A percentile compares a stretch with the other conserved stretches of the same genome.
These are phyloP conservation scores for Metschnikowia rubicola DNA, from an alignment of 805 yeast genomes.

Conservation along the genomic window DNA sequence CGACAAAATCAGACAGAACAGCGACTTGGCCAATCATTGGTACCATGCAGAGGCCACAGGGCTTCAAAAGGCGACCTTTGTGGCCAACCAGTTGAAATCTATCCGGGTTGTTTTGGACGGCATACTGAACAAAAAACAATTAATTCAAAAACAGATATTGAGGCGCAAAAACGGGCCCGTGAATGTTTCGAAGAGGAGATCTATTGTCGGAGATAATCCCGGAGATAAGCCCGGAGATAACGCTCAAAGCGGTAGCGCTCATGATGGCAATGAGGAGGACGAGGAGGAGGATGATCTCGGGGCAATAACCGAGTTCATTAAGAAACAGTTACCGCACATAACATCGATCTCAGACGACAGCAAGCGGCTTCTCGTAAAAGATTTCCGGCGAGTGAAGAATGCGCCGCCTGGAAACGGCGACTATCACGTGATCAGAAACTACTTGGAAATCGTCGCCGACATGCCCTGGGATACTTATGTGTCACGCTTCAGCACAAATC, in stretches of 20 bases:
- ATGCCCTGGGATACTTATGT: slow-evolving; percentile 54
- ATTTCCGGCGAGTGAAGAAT: slow-evolving; percentile 51
- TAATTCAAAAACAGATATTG: slow-evolving; percentile 8
- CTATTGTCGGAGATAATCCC: background rate
- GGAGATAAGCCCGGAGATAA: background rate
- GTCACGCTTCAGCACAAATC: slow-evolving; percentile 31
- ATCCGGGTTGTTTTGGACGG: slow-evolving; percentile 48
- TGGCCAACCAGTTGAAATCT: slow-evolving; percentile 53
- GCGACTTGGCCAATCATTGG: slow-evolving; percentile 39
- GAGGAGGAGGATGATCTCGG: slow-evolving; percentile 40
- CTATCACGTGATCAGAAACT: slow-evolving; percentile 60
- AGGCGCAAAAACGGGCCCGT: slow-evolving; percentile 8
- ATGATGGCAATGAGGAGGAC: slow-evolving; percentile 40
- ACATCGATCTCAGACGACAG: slow-evolving; percentile 34
- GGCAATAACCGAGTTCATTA: slow-evolving; percentile 35
- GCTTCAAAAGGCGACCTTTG: slow-evolving; percentile 50
- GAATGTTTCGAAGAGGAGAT: too few species aligned
- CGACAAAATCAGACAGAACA: slow-evolving; percentile 29
- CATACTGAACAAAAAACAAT: slow-evolving; percentile 29
- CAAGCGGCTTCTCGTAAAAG: slow-evolving; percentile 42
- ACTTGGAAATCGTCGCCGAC: slow-evolving; percentile 62
- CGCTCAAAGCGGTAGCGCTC: slow-evolving; percentile 9
- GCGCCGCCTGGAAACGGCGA: slow-evolving; percentile 54
- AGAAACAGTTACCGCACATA: slow-evolving; percentile 34
- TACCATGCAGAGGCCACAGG: slow-evolving; percentile 49